These are phyloP conservation scores for Lactuca sativa DNA, from an alignment of 129 eudicot species.

Conservation along the genomic window DNA sequence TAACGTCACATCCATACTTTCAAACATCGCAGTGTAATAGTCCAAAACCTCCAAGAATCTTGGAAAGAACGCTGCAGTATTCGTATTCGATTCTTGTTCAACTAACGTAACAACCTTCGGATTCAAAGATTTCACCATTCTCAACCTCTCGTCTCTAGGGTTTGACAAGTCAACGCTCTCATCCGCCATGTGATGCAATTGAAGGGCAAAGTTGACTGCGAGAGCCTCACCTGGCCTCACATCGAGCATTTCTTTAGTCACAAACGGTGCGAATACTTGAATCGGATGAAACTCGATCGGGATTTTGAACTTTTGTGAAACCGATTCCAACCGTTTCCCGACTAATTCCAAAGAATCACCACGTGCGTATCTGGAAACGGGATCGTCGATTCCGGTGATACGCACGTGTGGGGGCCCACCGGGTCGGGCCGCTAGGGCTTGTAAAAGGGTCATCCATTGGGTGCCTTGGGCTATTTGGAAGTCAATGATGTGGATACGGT, in stretches of 20 bases:
- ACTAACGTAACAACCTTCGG: constrained; percentile 84
- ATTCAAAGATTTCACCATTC: constrained; percentile 76
- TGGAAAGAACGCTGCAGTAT: constrained; percentile 77
- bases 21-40: constrained; percentile 79
- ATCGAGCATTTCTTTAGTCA: constrained; percentile 68
- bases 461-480: constrained; percentile 91
- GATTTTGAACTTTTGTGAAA: constrained; percentile 69
- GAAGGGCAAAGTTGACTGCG: constrained; percentile 87
- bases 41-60: constrained; percentile 74
- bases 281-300: constrained; percentile 74
- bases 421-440: constrained; percentile 91
- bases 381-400: constrained; percentile 95
- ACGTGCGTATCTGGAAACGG: constrained; percentile 68
- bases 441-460: constrained; percentile 89
- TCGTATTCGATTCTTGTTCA: constrained; percentile 95
- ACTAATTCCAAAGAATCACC: constrained; percentile 67
- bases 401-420: constrained; percentile 83
- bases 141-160: constrained; percentile 75
- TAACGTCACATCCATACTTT: constrained; percentile 73
- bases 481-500: constrained; percentile 81
- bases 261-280: constrained; percentile 63
- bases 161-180: constrained; percentile 91
- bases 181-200: constrained; percentile 89
- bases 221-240: constrained; percentile 76
- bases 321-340: constrained; percentile 55